Conservation (phyloP, 2,329 filamentous ascomycete species). For the Fusarium sp. region DNA sequence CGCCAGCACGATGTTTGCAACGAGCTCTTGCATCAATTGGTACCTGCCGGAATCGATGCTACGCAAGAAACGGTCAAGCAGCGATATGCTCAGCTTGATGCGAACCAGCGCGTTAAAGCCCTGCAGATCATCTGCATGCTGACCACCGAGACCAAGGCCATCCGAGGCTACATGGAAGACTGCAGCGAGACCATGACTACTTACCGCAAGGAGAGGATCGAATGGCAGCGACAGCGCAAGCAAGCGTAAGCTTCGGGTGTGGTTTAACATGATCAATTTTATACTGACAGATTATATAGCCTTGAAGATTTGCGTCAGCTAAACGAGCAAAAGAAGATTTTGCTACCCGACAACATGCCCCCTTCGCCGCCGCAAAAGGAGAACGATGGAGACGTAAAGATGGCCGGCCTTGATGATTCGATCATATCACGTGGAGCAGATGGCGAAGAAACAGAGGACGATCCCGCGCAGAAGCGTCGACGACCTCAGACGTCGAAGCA, state of each 20-base stretch:
- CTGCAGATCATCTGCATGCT: slow-evolving; percentile 88
- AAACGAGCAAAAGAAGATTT: slow-evolving; percentile 76
- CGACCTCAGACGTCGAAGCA: slow-evolving; percentile 70
- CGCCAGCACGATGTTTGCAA: slow-evolving; percentile 77
- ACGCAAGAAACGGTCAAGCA: slow-evolving; percentile 76
- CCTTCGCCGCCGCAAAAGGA: slow-evolving; percentile 67
- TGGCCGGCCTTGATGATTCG: slow-evolving; percentile 71
- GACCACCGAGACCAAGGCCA: slow-evolving; percentile 83
- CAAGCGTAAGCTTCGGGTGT: slow-evolving; percentile 60
- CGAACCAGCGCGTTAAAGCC: slow-evolving; percentile 82
- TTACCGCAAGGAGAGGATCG: slow-evolving; percentile 94
- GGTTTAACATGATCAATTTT: neutral
- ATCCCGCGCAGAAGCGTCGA: slow-evolving; percentile 64
- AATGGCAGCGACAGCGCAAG: slow-evolving; percentile 82
- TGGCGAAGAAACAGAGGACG: slow-evolving; percentile 77
- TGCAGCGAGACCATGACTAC: slow-evolving; percentile 94
- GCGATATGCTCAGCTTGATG: slow-evolving; percentile 78
- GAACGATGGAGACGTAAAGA: slow-evolving; percentile 66
- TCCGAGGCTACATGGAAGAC: slow-evolving; percentile 89
- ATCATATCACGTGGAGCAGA: slow-evolving; percentile 64
- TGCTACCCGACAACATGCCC: slow-evolving; percentile 76
- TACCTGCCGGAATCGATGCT: slow-evolving; percentile 78
- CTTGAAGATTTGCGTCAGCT: slow-evolving; percentile 75
- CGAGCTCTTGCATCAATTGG: slow-evolving; percentile 80
- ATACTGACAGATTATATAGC: slow-evolving; percentile 52